Percentiles rank a stretch among this genome's conserved stretches.
Evolutionary conservation across 176 grass and related monocot species (phyloP).

Genomic region (Phoenix roebelenii): DNA sequence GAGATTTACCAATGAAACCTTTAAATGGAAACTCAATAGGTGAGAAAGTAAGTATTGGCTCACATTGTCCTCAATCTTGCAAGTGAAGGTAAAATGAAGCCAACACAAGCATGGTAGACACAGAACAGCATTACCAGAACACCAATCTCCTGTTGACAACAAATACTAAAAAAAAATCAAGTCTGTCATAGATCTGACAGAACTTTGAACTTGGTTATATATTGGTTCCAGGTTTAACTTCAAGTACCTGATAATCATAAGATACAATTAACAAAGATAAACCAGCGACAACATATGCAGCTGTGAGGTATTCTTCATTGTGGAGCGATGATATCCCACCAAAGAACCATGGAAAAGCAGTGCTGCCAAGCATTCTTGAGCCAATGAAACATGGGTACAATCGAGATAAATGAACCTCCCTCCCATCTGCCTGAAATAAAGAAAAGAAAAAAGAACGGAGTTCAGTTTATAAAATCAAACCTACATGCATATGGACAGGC

Average conservation of each 20-base stretch:
- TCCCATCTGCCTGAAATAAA: conserved; percentile 64
- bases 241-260: conserved; percentile 83
- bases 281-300: conserved; percentile 43
- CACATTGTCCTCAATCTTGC: conserved; percentile 78
- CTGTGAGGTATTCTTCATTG: conserved; percentile 57
- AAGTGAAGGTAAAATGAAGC: conserved; percentile 78
- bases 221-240: too few species aligned
- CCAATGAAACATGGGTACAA: conserved; percentile 79
- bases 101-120: conserved; percentile 78
- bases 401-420: conserved; percentile 55
- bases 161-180: neutral
- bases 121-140: conserved; percentile 66
- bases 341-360: conserved; percentile 69
- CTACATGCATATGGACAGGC: too few species aligned
- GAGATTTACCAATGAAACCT: neutral
- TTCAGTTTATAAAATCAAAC: too few species aligned
- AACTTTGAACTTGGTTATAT: neutral
- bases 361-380: conserved; percentile 68
- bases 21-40: neutral
- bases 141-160: conserved; percentile 59
- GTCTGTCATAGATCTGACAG: neutral
- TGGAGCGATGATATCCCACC: conserved; percentile 29
- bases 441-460: neutral
- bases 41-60: conserved; percentile 9
- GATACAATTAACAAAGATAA: conserved; percentile 49